phyloP scores from a whole-genome alignment of 495 filamentous ascomycete genomes.

The Penicillium longicatenatum region DNA sequence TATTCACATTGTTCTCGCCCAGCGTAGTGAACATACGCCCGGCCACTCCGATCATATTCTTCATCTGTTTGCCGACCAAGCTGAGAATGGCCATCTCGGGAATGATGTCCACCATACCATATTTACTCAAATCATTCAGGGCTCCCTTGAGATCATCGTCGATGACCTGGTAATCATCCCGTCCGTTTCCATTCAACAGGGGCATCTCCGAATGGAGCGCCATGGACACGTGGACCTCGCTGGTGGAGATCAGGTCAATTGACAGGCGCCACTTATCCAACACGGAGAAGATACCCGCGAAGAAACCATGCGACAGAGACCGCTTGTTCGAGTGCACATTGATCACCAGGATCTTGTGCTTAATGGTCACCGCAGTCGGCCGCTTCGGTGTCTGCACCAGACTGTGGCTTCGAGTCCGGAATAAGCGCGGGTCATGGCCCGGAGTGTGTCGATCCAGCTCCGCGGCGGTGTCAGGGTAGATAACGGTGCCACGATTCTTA shows the following conservation, averaged over 20 bases:
- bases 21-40: conserved; percentile 89
- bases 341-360: conserved; percentile 87
- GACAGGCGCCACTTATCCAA: conserved; percentile 77
- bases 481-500: conserved; percentile 80
- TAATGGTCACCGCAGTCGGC: conserved; percentile 94
- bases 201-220: conserved; percentile 74
- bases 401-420: conserved; percentile 52
- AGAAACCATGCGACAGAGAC: conserved; percentile 84
- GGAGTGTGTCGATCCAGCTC: conserved; percentile 49
- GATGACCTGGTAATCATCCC: conserved; percentile 65
- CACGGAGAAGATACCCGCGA: conserved; percentile 85
- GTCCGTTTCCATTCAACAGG: conserved; percentile 54
- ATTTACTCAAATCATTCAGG: conserved; percentile 68
- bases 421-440: conserved; percentile 47
- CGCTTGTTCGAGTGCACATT: conserved; percentile 95
- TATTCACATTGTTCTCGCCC: conserved; percentile 85
- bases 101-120: conserved; percentile 82
- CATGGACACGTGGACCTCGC: conserved; percentile 94
- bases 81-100: conserved; percentile 89
- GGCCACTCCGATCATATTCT: conserved; percentile 88
- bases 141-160: conserved; percentile 65
- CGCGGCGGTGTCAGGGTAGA: conserved; percentile 59
- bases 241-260: conserved; percentile 91
- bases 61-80: conserved; percentile 91
- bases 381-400: conserved; percentile 57